Conservation (phyloP, 2,329 filamentous ascomycete genomes). For the Alternaria gansuensis region DNA sequence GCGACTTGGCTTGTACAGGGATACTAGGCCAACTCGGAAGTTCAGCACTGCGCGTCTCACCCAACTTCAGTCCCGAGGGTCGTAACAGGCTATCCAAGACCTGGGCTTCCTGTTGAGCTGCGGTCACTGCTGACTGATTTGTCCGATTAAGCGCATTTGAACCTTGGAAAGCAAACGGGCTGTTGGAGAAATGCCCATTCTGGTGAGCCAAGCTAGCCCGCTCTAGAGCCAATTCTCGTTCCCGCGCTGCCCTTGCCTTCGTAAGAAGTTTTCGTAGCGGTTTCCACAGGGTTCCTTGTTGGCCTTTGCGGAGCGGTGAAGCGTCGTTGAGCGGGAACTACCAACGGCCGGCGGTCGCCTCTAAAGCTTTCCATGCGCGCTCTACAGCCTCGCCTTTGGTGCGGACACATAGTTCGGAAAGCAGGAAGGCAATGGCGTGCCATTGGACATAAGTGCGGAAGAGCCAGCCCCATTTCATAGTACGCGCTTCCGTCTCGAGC, state of each 20-base stretch:
- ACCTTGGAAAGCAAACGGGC: conserved; percentile 13
- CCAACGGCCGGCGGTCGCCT: conserved; percentile 56
- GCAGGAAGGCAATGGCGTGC: conserved; percentile 69
- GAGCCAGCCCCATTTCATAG: conserved; percentile 71
- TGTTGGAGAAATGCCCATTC: conserved; percentile 30
- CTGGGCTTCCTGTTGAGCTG: conserved; percentile 36
- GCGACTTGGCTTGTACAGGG: conserved; percentile 9
- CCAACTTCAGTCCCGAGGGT: conserved; percentile 39
- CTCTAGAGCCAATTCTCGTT: conserved; percentile 59
- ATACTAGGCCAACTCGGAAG: conserved; percentile 37
- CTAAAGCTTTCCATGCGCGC: conserved; percentile 67
- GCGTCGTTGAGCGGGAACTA: conserved; percentile 50
- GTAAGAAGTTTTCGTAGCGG: conserved; percentile 68
- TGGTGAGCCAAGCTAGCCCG: conserved; percentile 42
- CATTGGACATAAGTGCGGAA: conserved; percentile 72
- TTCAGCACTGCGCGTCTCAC: conserved; percentile 33
- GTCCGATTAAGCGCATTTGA: conserved; percentile 24
- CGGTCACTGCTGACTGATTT: conserved; percentile 11
- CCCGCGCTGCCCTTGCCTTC: conserved; percentile 64
- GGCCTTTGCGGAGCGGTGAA: conserved; percentile 37
- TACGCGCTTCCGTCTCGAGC: conserved; percentile 69
- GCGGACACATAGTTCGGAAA: conserved; percentile 67
- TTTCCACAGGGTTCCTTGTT: conserved; percentile 68
- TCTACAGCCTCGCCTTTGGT: conserved; percentile 66
- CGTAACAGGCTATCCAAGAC: conserved; percentile 43